Evolutionary conservation across 176 grass and related monocot genomes (phyloP).

Genomic region (Panicum miliaceum): DNA sequence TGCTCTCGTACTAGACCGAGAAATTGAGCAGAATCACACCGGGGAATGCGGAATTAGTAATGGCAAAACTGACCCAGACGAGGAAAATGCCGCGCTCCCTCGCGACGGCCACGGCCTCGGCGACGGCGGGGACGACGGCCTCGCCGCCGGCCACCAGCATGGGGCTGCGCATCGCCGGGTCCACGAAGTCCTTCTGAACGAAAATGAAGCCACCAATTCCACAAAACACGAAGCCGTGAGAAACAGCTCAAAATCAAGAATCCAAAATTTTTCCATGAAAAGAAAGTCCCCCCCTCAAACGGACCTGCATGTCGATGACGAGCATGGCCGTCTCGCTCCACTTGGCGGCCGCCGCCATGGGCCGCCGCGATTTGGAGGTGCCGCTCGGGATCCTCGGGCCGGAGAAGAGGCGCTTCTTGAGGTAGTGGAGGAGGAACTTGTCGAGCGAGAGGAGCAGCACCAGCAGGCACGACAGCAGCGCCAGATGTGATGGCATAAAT

Average conservation of each 20-base stretch:
- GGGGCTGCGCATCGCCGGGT: conserved; percentile 62
- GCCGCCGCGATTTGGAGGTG: neutral
- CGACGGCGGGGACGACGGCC: conserved; percentile 50
- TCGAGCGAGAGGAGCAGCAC: conserved; percentile 53
- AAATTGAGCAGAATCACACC: neutral
- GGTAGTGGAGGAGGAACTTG: conserved; percentile 55
- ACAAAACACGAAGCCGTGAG: neutral
- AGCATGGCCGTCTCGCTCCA: conserved; percentile 78
- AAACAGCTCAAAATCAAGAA: conserved; percentile 8
- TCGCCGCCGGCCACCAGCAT: conserved; percentile 53
- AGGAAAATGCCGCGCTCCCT: conserved; percentile 72
- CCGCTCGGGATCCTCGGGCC: neutral
- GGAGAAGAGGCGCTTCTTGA: conserved; percentile 50
- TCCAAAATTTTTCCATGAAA: neutral
- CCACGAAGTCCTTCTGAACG: conserved; percentile 69
- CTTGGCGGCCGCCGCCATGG: conserved; percentile 45
- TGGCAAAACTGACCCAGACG: conserved; percentile 62
- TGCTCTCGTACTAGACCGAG: neutral
- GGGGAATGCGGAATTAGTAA: neutral
- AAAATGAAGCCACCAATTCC: neutral
- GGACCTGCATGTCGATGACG: conserved; percentile 82
- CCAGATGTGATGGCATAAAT: conserved; percentile 67
- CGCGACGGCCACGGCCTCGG: conserved; percentile 54
- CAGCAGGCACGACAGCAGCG: conserved; percentile 49
- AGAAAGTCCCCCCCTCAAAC: neutral